Base-by-base conservation (phyloP, 1,284 basidiomycete species). In the Austropuccinia psidii region DNA sequence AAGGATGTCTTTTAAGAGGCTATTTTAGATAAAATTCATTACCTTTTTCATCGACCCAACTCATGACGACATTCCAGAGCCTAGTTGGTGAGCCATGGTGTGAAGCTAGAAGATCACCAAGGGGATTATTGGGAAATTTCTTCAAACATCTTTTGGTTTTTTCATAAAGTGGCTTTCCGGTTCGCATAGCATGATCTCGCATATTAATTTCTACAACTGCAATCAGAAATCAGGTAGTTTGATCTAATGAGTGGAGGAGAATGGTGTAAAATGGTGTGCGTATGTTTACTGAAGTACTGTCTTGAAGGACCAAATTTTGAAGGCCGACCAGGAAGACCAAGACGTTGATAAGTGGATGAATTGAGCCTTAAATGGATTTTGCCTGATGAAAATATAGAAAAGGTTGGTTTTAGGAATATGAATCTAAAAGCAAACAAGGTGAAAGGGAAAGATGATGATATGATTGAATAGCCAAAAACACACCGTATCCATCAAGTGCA, bases 351-450 rank as follows among this genome's bases (percentile, higher is more conserved):
- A 64, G 45, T 67, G 33, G 64, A 70, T 57, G 60, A 39, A 72
- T 60, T 50, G 60, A 78, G 77, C 77, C 55, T 75, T 77, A 60
- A 76, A 78, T 35, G 76, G 77, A 66, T 77, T 78, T 19, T 74
- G 78, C 39, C 76, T 78, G 17, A 65, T 78, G n/a, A n/a, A n/a
- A n/a, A 77, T 24, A 47, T 75, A 45, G 76, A 78, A 39, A 72
- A 76, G n/a, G 74, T 55, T 66, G 55, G 76, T 77, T 17, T 68
- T 66, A 5, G 61, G 75, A 13, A 54, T 74, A 27, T 69, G 76
- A 19, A 47, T 77, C 11, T 76, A 61, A 66, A 69, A 64, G 75
- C 65, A 54, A 62, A 70, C n/a, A n/a, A 37, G 70, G 73, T 50
- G 27, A 70, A 76, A 15, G 57, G 75, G 54, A 77, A 77, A 21